Evolutionary conservation across 2,329 filamentous ascomycete genomes (phyloP), one percentile per base, ranked within the genome.

Genomic region (Ambrosiella cleistominuta): DNA sequence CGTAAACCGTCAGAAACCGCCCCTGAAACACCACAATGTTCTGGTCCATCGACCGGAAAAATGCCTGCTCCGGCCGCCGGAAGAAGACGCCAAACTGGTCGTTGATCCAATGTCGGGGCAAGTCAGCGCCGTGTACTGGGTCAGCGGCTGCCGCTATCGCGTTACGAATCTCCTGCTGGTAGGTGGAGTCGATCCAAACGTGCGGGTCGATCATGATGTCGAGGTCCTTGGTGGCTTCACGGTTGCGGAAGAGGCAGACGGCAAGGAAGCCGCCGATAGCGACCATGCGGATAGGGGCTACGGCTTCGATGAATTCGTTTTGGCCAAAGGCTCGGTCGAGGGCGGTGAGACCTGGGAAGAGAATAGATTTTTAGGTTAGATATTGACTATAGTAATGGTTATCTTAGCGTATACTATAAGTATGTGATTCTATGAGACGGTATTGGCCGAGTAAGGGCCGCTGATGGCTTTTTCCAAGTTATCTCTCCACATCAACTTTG

Each of bases 261-360:
- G 66, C 61, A 17, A 67, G 49, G 44, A 55, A 62, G 12, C 65
- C 64, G 13, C 64, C 65, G 2, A 65, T 60, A 2, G 62, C 59
- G 45, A 67, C 62, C 60, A 66, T 63, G 11, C 64, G 62, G 44
- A 67, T 61, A 7, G 65, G 66, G 6, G 64, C 64, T 12, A 67
- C 57, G 44, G 63, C 64, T 62, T 64, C 64, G 36, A 66, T 61
- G 17, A 65, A 59, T 35, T 65, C 63, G 15, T 62, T 65, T 45
- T 60, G 59, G 11, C 62, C 62, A 15, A 66, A 62, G n/a, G 64
- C 60, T 12, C 54, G 54, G 39, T 66, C 63, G 8, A 66, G 62
- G 9, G 63, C 61, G 15, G 55, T 42, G 19, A 66, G 59, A 15
- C 61, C 64, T 66, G 35, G 4, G 19, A 17, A 49, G 44, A 53